Percentiles rank a stretch among this genome's conserved stretches.
These are phyloP conservation scores for Brachypodium distachyon DNA, from an alignment of 202 grass and related monocot species.

Conservation along the genomic window DNA sequence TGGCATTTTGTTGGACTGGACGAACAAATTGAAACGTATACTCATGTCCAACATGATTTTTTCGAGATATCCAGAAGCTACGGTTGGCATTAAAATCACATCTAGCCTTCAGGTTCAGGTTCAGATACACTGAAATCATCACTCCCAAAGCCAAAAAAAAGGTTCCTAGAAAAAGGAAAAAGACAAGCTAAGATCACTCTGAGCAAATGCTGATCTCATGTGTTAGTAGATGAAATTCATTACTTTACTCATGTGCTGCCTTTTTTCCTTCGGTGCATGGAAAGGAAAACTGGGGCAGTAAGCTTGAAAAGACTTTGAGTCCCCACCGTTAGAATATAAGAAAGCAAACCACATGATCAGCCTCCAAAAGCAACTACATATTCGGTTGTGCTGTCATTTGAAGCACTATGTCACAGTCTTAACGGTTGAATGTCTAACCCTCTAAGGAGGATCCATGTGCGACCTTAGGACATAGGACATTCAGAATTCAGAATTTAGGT, in stretches of 20 bases:
- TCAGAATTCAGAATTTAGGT: background rate
- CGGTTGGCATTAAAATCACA: background rate
- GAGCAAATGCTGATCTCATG: conserved; percentile 36
- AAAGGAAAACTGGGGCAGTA: background rate
- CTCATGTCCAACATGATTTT: conserved; percentile 24
- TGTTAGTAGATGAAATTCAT: background rate
- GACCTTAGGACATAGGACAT: background rate
- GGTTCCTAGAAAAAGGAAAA: background rate
- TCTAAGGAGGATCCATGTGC: conserved; percentile 18
- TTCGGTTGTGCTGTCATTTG: conserved; percentile 18
- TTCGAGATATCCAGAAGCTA: conserved; percentile 18
- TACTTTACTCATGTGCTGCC: background rate
- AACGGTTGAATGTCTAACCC: conserved; percentile 9
- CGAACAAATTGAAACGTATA: conserved; percentile 24
- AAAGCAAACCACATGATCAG: conserved; percentile 20
- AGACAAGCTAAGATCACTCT: conserved; percentile 1
- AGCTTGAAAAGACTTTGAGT: background rate
- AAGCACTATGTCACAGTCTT: background rate
- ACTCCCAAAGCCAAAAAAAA: too few species aligned
- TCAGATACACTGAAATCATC: conserved; percentile 8
- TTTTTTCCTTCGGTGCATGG: background rate
- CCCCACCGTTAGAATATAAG: background rate
- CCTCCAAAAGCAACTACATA: conserved; percentile 20
- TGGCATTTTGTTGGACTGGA: background rate
- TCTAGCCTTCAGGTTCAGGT: background rate